phyloP scores from a whole-genome alignment of 2,329 filamentous ascomycete species.

The Magnaporthiopsis poae region DNA sequence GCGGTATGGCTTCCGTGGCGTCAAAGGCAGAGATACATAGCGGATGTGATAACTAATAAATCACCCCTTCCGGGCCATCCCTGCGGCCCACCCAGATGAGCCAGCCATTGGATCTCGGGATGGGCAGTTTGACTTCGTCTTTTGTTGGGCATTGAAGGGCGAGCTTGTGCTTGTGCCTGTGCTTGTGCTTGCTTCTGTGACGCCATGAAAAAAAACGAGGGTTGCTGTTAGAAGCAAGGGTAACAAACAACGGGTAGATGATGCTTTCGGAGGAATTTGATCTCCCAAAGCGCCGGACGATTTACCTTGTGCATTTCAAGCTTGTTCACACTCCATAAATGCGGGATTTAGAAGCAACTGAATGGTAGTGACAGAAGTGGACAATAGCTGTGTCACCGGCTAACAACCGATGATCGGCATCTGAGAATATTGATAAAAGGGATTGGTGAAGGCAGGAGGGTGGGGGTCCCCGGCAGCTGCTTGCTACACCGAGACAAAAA shows the following conservation, averaged over 20 bases:
- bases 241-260: neutral
- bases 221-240: neutral
- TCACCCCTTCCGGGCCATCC: neutral
- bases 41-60: neutral
- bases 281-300: neutral
- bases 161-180: neutral
- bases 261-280: neutral
- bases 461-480: neutral
- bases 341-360: neutral
- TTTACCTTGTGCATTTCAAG: neutral
- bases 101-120: neutral
- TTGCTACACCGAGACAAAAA: neutral
- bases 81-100: neutral
- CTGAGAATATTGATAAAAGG: neutral
- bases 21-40: neutral
- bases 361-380: too few species aligned
- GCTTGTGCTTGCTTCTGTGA: neutral
- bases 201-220: neutral
- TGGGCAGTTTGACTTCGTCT: neutral
- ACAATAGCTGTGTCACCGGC: neutral
- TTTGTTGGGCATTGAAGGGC: neutral
- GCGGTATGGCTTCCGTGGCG: neutral
- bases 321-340: neutral
- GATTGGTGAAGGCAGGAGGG: neutral
- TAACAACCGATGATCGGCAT: neutral